Conservation (phyloP, 345 rosid species). For the Fremontodendron californicum region DNA sequence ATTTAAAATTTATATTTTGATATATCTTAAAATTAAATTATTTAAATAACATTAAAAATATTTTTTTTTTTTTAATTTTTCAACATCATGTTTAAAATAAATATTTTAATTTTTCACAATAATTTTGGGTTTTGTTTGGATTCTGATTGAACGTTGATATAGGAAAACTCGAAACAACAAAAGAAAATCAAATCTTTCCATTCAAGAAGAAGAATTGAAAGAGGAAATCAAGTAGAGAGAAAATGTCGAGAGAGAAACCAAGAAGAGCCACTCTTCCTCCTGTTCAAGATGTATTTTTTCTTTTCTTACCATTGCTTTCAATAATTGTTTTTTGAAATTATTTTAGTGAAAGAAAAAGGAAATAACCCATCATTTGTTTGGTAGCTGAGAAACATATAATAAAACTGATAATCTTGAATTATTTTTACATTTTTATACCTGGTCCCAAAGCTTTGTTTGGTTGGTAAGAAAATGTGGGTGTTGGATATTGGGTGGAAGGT, state of each 20-base stretch:
- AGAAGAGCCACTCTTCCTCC: constrained; percentile 61
- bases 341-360: not conserved
- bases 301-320: not conserved
- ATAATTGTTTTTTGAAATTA: not conserved
- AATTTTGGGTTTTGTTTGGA: not conserved
- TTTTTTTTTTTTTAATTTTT: too few species aligned
- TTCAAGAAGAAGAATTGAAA: not conserved
- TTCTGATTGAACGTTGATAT: not conserved
- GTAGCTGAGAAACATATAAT: not conserved
- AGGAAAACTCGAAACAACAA: not conserved
- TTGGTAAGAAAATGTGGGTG: not conserved
- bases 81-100: too few species aligned
- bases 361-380: constrained; percentile 5
- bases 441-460: not conserved
- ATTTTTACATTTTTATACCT: not conserved
- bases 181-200: not conserved
- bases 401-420: not conserved
- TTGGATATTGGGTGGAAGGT: not conserved
- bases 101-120: too few species aligned
- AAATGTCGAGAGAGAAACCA: constrained; percentile 49
- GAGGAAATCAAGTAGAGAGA: not conserved
- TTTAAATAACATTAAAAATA: too few species aligned
- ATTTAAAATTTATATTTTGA: too few species aligned
- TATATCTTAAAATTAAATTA: too few species aligned
- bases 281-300: constrained; percentile 57